These are phyloP conservation scores for Bauhinia variegata DNA, from an alignment of 306 rosid species.

Conservation along the genomic window DNA sequence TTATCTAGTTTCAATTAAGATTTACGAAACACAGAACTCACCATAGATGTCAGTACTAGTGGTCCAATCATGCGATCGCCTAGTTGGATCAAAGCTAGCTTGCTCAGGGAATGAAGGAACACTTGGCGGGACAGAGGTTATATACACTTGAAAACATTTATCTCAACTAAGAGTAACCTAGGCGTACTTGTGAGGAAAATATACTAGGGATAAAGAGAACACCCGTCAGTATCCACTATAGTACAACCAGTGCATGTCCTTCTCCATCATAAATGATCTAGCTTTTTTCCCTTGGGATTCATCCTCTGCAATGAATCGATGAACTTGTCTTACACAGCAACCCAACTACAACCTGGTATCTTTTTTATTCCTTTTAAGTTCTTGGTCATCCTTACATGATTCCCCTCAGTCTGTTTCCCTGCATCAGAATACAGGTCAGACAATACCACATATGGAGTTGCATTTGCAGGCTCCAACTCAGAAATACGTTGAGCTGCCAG, in stretches of 20 bases:
- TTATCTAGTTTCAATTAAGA: too few species aligned
- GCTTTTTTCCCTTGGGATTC: constrained; percentile 48
- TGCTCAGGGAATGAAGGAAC: too few species aligned
- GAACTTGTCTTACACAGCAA: constrained; percentile 54
- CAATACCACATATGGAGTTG: constrained; percentile 77
- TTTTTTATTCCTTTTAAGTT: constrained; percentile 61
- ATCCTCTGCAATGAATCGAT: constrained; percentile 65
- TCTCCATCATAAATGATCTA: constrained; percentile 38
- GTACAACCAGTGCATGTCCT: constrained; percentile 46
- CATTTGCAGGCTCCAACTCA: constrained; percentile 69
- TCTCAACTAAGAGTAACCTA: too few species aligned
- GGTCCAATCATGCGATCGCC: too few species aligned
- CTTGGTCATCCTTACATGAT: constrained; percentile 51
- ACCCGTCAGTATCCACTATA: constrained; percentile 14
- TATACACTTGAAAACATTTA: too few species aligned
- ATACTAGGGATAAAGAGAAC: not conserved
- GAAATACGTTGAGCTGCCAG: constrained; percentile 64
- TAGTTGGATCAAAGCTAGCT: too few species aligned
- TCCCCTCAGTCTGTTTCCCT: constrained; percentile 57
- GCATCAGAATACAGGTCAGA: constrained; percentile 59
- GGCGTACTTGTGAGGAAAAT: not conserved
- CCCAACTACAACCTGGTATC: constrained; percentile 88
- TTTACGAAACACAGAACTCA: too few species aligned
- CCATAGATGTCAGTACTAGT: too few species aligned
- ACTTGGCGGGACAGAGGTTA: too few species aligned